phyloP scores from a whole-genome alignment of 208 protist genomes.

The Trypanosoma vivax region DNA sequence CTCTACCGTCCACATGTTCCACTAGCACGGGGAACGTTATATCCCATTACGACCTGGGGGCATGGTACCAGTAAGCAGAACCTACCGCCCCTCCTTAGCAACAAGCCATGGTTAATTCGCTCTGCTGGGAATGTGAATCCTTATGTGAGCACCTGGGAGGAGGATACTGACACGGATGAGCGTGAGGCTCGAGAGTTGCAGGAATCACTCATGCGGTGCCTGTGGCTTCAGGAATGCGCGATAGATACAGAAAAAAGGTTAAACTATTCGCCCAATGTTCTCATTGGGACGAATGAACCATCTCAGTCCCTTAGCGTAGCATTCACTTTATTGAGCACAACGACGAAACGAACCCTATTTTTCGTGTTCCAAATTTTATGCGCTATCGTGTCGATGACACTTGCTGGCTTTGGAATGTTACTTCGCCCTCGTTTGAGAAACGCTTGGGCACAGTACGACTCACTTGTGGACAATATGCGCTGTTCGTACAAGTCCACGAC shows the following conservation, averaged over 20 bases:
- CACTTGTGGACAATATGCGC: conserved; percentile 11
- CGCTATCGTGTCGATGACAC: conserved; percentile 36
- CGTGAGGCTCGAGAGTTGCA: conserved; percentile 14
- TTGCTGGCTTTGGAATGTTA: conserved; percentile 36
- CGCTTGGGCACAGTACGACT: conserved; percentile 50
- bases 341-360: conserved; percentile 11
- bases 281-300: background rate
- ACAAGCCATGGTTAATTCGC: background rate
- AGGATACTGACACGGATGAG: conserved; percentile 17
- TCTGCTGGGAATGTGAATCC: background rate
- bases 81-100: background rate
- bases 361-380: conserved; percentile 32
- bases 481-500: conserved; percentile 1
- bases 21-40: background rate
- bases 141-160: conserved; percentile 9
- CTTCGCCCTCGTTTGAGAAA: conserved; percentile 39
- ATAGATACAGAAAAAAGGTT: background rate
- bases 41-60: background rate
- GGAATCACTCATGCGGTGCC: conserved; percentile 13
- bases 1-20: conserved; percentile 2
- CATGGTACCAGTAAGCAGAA: background rate
- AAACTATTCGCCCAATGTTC: background rate
- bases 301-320: background rate
- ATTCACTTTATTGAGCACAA: background rate
- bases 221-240: conserved; percentile 3